phyloP scores from a whole-genome alignment of 1,284 basidiomycete genomes.

The Cronartium quercuum region DNA sequence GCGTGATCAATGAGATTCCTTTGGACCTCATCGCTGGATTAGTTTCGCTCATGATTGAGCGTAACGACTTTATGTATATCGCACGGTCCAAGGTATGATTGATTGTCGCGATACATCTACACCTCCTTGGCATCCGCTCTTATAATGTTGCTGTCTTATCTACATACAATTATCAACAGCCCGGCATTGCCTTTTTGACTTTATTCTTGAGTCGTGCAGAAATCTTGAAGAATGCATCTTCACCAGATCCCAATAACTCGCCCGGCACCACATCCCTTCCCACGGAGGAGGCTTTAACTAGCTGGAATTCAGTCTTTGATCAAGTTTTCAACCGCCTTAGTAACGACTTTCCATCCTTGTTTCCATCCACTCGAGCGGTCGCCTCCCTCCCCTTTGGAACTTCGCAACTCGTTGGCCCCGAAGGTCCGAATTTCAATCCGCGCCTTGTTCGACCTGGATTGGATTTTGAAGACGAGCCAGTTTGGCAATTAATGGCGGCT shows the following conservation, averaged over 20 bases:
- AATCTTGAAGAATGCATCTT: constrained; percentile 69
- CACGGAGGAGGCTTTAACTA: constrained; percentile 30
- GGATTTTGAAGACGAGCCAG: constrained; percentile 78
- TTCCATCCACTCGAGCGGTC: constrained; percentile 78
- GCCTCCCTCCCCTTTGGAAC: constrained; percentile 55
- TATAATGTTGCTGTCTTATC: background rate
- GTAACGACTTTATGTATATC: constrained; percentile 67
- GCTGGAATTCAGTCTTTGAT: constrained; percentile 40
- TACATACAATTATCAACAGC: constrained; percentile 54
- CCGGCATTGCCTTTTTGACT: constrained; percentile 85
- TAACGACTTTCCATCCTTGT: constrained; percentile 69
- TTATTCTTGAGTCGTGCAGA: constrained; percentile 87
- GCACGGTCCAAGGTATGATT: constrained; percentile 64
- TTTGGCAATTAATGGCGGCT: constrained; percentile 85
- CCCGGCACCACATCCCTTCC: background rate
- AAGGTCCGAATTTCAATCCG: constrained; percentile 40
- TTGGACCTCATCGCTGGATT: constrained; percentile 80
- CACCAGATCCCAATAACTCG: constrained; percentile 46
- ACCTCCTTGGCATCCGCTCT: constrained; percentile 11
- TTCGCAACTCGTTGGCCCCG: constrained; percentile 49
- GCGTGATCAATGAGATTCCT: constrained; percentile 68
- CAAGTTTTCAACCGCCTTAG: constrained; percentile 72
- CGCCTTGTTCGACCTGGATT: constrained; percentile 43
- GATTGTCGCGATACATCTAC: background rate
- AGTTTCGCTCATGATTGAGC: constrained; percentile 73